Conservation (phyloP, 495 filamentous ascomycete species). For the Antarctomyces pellizariae region DNA sequence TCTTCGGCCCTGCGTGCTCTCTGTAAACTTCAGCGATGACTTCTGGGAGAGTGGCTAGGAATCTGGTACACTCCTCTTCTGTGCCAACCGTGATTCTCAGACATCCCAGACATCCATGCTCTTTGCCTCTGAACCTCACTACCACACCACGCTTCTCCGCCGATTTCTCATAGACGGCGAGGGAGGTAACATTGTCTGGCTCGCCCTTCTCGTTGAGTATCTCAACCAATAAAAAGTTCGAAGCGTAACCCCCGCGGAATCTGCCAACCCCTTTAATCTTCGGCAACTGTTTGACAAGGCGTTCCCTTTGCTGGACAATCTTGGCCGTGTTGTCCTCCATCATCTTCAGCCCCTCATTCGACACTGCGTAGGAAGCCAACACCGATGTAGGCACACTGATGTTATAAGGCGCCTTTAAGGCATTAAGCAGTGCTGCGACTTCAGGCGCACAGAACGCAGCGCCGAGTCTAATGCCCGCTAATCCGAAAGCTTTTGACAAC, state of each 20-base stretch:
- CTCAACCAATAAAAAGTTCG: constrained; percentile 81
- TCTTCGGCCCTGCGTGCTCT: constrained; percentile 5
- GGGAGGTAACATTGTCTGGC: constrained; percentile 53
- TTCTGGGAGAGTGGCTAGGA: constrained; percentile 40
- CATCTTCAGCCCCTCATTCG: constrained; percentile 33
- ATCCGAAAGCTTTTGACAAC: constrained; percentile 81
- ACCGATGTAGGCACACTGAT: constrained; percentile 65
- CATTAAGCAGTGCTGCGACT: constrained; percentile 56
- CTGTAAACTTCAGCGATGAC: constrained; percentile 33
- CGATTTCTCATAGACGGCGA: constrained; percentile 58
- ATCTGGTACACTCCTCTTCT: constrained; percentile 54
- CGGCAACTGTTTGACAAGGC: constrained; percentile 50
- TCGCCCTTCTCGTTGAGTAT: constrained; percentile 49
- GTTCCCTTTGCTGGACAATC: constrained; percentile 53
- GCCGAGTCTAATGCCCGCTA: constrained; percentile 72
- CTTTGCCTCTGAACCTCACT: constrained; percentile 80
- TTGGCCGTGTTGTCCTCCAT: constrained; percentile 43
- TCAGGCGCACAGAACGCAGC: constrained; percentile 33
- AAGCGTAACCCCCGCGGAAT: constrained; percentile 54
- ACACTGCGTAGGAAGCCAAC: constrained; percentile 53
- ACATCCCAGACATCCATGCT: constrained; percentile 72
- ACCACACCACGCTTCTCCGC: constrained; percentile 80
- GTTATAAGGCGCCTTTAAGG: constrained; percentile 88
- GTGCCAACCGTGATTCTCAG: constrained; percentile 85
- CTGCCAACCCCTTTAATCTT: constrained; percentile 54